Conservation (phyloP, 768 basidiomycete species). For the Plicaturopsis crispa region DNA sequence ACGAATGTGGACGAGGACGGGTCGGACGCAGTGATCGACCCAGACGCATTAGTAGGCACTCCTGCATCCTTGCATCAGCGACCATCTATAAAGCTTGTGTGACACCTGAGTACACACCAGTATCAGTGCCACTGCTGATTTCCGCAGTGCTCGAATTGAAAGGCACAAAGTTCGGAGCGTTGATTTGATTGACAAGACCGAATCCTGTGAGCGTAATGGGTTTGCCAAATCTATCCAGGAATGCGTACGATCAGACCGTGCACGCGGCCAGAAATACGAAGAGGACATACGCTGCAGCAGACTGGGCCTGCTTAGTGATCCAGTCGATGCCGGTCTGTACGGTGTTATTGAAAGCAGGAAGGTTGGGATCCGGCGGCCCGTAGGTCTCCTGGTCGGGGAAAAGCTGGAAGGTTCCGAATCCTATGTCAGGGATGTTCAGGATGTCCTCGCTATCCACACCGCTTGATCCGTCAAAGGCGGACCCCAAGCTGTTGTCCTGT, state of each 20-base stretch:
- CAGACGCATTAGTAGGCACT: slow-evolving; percentile 3
- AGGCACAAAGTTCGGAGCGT: slow-evolving; percentile 47
- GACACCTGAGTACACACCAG: slow-evolving; percentile 12
- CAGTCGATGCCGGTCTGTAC: slow-evolving; percentile 45
- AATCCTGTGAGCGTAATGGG: slow-evolving; percentile 47
- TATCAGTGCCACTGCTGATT: slow-evolving; percentile 32
- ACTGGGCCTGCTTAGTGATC: slow-evolving; percentile 43
- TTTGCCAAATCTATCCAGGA: slow-evolving; percentile 38
- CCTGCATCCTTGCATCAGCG: slow-evolving; percentile 3
- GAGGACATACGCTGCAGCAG: slow-evolving; percentile 32
- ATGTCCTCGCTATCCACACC: slow-evolving; percentile 68
- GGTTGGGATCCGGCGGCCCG: slow-evolving; percentile 36
- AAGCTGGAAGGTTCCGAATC: slow-evolving; percentile 52
- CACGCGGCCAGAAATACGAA: not conserved
- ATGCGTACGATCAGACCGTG: not conserved
- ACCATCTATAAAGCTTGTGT: not conserved
- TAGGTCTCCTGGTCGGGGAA: slow-evolving; percentile 66
- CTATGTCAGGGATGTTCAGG: slow-evolving; percentile 44
- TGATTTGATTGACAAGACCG: slow-evolving; percentile 54
- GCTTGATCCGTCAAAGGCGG: slow-evolving; percentile 52
- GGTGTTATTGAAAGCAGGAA: slow-evolving; percentile 44
- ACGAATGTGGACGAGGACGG: slow-evolving; percentile 30
- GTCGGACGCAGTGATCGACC: slow-evolving; percentile 1
- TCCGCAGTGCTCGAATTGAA: slow-evolving; percentile 45
- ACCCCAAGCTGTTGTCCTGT: slow-evolving; percentile 35